Base-by-base conservation (phyloP, 331 rosid genomes). In the Quercus tomentella region DNA sequence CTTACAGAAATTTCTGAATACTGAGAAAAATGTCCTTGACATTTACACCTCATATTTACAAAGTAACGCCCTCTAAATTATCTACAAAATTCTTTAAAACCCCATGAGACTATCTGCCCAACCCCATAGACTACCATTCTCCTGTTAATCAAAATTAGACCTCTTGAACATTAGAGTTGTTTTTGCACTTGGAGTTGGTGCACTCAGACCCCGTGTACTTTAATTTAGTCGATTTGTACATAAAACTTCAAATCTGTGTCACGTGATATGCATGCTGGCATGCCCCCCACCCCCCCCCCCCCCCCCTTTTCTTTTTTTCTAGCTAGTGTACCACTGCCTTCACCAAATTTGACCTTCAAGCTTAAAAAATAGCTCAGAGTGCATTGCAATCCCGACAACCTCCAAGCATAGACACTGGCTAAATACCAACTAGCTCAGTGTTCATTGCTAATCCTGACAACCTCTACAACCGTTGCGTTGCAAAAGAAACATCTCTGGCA, bases 401-500 rank as follows among this genome's bases (percentile, higher is more conserved):
- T 88, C 88, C 20, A 88, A 41, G 12, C 49, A 41, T 41, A 41
- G 12, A 41, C 49, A 9, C 49, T 41, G 12, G 49, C 68, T 14
- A 26, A 9, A 17, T 25, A 21, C 65, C 76, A 17, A 8, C 62
- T 25, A 18, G 30, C 43, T 73, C 33, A 54, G 43, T 30, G 63
- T 75, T 73, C 77, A 52, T 86, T 74, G 51, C 63, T 72, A 76
- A 88, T 75, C 82, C 85, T 87, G 86, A 77, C 81, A 71, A 96
- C 89, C 28, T 87, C 88, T 10, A 87, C 61, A 4, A 96, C 96
- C 18, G 90, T 82, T 57, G 94, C 87, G n/a, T 96, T 96, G 94
- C 99, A 96, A 82, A 96, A 96, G 96, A 96, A 96, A 84, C 99
- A 96, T 85, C 99, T 90, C 73, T 93, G 94, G 86, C 96, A 96